These are phyloP conservation scores for Peniophora sp. DNA, from an alignment of 1,284 basidiomycete species.

Conservation along the genomic window DNA sequence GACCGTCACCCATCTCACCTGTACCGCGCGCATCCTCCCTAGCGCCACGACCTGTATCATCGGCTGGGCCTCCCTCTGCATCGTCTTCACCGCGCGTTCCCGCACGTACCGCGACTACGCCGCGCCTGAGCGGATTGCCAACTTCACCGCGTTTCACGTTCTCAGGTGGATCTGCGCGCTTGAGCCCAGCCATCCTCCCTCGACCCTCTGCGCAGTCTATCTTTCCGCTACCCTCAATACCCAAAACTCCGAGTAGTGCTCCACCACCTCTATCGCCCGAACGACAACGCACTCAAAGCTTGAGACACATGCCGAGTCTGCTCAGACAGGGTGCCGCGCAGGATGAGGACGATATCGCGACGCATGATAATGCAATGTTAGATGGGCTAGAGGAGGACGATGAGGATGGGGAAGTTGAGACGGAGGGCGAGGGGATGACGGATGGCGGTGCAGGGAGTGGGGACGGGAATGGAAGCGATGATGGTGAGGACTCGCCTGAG, in stretches of 20 bases:
- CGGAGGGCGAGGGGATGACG: slow-evolving; percentile 26
- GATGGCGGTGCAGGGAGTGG: slow-evolving; percentile 10
- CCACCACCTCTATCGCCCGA: slow-evolving; percentile 8
- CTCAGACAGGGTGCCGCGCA: slow-evolving; percentile 34
- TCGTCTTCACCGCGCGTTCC: no score
- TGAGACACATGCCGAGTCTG: slow-evolving; percentile 43
- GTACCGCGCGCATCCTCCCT: no score
- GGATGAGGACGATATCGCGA: slow-evolving; percentile 21
- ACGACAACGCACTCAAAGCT: slow-evolving; percentile 18
- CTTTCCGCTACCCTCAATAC: slow-evolving; percentile 39
- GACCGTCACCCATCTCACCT: no score
- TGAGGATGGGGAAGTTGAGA: slow-evolving; percentile 25
- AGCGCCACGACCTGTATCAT: no score
- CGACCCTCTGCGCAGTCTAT: slow-evolving; percentile 40
- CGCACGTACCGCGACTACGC: no score
- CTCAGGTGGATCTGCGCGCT: slow-evolving; percentile 28
- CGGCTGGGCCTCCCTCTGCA: no score
- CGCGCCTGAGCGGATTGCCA: background rate
- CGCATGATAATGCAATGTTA: slow-evolving; percentile 29
- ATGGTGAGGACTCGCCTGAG: slow-evolving; percentile 8
- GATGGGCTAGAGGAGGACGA: slow-evolving; percentile 31
- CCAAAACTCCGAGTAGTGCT: slow-evolving; percentile 14
- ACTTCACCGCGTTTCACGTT: slow-evolving; percentile 11
- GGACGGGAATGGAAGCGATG: slow-evolving; percentile 9
- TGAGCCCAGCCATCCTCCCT: slow-evolving; percentile 42